Base-by-base conservation (phyloP, 2,329 filamentous ascomycete genomes). In the Exophiala mesophila region DNA sequence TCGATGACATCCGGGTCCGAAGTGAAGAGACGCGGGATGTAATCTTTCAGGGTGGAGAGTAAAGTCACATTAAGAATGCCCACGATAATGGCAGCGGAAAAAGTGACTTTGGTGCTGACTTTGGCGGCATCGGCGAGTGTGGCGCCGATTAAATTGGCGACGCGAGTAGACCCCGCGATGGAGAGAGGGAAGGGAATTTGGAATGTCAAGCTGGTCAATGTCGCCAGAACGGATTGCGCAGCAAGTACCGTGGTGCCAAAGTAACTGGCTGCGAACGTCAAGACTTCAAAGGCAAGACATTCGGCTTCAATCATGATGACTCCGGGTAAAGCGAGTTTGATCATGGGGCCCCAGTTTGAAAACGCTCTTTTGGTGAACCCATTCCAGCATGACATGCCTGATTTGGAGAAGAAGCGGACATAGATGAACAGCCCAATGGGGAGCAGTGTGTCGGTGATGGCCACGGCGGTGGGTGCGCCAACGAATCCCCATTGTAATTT, bases 301-400 rank as follows among this genome's bases (percentile, higher is more conserved):
- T 97, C 90, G 4, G 90, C 88, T 62, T 94, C 82, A 2, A 97
- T 84, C 89, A 96, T 96, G 52, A 95, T 70, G 61, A 97, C 80
- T 1, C 90, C 90, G 0, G 90, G 89, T 9, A 96, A 69, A 0
- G 90, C 88, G 26, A 97, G 81, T 35, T 80, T 79, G 56, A 97
- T 78, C 90, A 94, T 94, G 6, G 83, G 82, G 2, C 73, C 72
- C 86, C 86, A 92, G 59, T 90, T 90, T 23, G 69, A 68, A 39
- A 88, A 71, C 1, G 83, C 82, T 28, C 77, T 77, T 45, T 65
- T 70, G n/a, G 79, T 81, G 61, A 90, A 83, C 2, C 86, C 86
- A 45, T 82, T 83, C 86, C 86, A 92, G 65, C 86, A 90, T 57
- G 88, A 78, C 35, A 73, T 73, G 3, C 86, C 55, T 42, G 79